Conservation (phyloP, 2,329 filamentous ascomycete genomes). For the Epichloe amarillans region DNA sequence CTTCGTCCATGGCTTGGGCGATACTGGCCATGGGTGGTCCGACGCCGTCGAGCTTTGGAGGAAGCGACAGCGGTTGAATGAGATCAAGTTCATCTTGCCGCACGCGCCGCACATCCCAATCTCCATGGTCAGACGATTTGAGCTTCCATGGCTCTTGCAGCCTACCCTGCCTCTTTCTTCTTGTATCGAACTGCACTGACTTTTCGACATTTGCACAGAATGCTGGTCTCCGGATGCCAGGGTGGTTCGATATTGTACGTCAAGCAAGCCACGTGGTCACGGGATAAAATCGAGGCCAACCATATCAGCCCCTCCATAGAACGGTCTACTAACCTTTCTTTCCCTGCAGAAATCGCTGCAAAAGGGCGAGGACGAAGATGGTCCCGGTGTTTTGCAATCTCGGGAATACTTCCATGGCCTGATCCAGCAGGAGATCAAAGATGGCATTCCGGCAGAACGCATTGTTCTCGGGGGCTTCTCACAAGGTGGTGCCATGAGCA, state of each 20-base stretch:
- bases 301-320: background rate
- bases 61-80: conserved; percentile 62
- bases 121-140: conserved; percentile 36
- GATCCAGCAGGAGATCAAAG: conserved; percentile 65
- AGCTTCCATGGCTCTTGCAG: background rate
- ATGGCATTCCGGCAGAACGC: conserved; percentile 64
- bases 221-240: conserved; percentile 67
- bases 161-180: background rate
- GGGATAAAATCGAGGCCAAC: background rate
- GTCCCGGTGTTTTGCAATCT: conserved; percentile 46
- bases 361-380: conserved; percentile 40
- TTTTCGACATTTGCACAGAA: conserved; percentile 36
- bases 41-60: conserved; percentile 81
- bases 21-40: conserved; percentile 68
- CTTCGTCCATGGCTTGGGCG: conserved; percentile 83
- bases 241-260: conserved; percentile 70
- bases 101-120: conserved; percentile 81
- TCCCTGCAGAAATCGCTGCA: conserved; percentile 20
- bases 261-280: background rate
- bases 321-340: background rate
- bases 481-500: conserved; percentile 72
- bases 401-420: conserved; percentile 62
- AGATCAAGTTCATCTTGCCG: conserved; percentile 89
- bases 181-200: background rate
- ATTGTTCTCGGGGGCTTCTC: conserved; percentile 81